phyloP scores from a whole-genome alignment of 208 protist genomes.

The Leishmania gerbilli region DNA sequence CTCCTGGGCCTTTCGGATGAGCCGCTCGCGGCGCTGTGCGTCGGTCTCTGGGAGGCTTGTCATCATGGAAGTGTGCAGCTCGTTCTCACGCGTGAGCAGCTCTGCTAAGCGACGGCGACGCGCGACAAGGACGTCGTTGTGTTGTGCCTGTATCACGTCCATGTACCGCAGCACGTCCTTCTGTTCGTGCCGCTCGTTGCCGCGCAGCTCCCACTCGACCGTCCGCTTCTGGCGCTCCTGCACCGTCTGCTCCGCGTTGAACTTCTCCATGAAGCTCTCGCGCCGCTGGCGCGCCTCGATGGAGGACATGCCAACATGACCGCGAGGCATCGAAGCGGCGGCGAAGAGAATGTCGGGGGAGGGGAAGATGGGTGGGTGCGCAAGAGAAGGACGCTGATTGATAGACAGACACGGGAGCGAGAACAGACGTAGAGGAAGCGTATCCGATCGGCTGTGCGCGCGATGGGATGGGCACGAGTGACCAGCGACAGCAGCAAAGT shows the following conservation, averaged over 20 bases:
- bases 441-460: background rate
- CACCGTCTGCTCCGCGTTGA: constrained; percentile 43
- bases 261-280: constrained; percentile 70
- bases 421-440: background rate
- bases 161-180: constrained; percentile 62
- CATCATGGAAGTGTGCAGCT: constrained; percentile 74
- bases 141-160: constrained; percentile 75
- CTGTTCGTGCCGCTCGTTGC: constrained; percentile 44
- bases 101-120: constrained; percentile 75
- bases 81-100: constrained; percentile 61
- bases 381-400: constrained; percentile 4
- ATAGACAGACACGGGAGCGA: background rate
- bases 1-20: constrained; percentile 76
- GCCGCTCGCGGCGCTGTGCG: constrained; percentile 79
- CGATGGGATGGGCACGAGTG: background rate
- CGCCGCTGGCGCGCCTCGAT: constrained; percentile 70
- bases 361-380: background rate
- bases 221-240: constrained; percentile 46
- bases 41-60: constrained; percentile 75
- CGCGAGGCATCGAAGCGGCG: constrained; percentile 16
- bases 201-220: constrained; percentile 67
- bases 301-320: constrained; percentile 23
- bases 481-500: background rate
- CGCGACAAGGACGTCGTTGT: constrained; percentile 77
- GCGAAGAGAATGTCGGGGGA: background rate